A percentile compares a stretch with the other conserved stretches of the same genome.
Conservation (phyloP, 768 basidiomycete species). For the Collybiopsis confluens region DNA sequence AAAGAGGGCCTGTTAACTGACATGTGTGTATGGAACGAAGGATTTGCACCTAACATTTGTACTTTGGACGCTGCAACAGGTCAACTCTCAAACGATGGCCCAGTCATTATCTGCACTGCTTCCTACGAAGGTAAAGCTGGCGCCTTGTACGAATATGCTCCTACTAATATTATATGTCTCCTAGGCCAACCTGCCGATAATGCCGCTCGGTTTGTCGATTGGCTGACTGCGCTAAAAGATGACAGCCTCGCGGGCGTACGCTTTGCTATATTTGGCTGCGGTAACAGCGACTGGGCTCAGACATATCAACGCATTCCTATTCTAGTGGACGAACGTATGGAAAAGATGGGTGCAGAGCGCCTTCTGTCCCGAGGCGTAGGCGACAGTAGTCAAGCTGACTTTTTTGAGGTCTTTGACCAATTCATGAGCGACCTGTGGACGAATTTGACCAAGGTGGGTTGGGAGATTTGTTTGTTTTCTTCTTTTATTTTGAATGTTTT, state of each 20-base stretch:
- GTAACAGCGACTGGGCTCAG: slow-evolving; percentile 44
- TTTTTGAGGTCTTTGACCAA: slow-evolving; percentile 42
- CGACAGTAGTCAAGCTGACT: slow-evolving; percentile 36
- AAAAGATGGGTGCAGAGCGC: slow-evolving; percentile 31
- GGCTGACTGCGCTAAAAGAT: slow-evolving; percentile 27
- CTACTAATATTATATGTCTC: background rate
- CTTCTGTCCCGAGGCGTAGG: slow-evolving; percentile 35
- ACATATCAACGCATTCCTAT: slow-evolving; percentile 45
- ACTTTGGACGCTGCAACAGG: slow-evolving; percentile 35
- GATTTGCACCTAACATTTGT: slow-evolving; percentile 33
- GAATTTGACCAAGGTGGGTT: slow-evolving; percentile 26
- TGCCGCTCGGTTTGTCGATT: slow-evolving; percentile 40
- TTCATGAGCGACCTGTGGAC: slow-evolving; percentile 38
- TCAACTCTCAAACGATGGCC: slow-evolving; percentile 37
- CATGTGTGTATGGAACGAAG: slow-evolving; percentile 13
- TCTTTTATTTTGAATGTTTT: background rate
- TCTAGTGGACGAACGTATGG: slow-evolving; percentile 30
- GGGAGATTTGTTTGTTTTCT: background rate
- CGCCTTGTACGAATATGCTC: background rate
- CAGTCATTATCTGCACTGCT: slow-evolving; percentile 41
- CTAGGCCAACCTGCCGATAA: slow-evolving; percentile 46
- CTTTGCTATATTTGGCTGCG: slow-evolving; percentile 47
- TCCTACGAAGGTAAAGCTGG: slow-evolving; percentile 37
- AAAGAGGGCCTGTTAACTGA: background rate
- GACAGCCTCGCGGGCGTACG: slow-evolving; percentile 25